Conservation (phyloP, 169 alveolate genomes). For the Theileria annulata region DNA sequence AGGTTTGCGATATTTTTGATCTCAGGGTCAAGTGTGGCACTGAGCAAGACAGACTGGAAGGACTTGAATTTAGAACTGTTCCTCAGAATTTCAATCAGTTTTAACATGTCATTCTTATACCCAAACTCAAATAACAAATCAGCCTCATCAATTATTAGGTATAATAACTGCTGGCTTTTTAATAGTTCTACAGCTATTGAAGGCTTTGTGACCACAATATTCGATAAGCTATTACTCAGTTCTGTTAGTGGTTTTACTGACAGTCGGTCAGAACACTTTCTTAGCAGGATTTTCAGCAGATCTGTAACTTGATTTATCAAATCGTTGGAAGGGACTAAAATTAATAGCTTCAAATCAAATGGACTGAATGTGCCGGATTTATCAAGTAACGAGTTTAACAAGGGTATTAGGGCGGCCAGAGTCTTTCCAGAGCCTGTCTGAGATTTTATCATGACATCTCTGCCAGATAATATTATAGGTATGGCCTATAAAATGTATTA, state of each 20-base stretch:
- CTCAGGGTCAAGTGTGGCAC: constrained; percentile 61
- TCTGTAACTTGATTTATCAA: constrained; percentile 57
- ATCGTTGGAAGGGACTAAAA: constrained; percentile 75
- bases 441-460: constrained; percentile 69
- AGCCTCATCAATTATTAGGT: constrained; percentile 75
- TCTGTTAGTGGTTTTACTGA: constrained; percentile 29
- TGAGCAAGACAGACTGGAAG: constrained; percentile 56
- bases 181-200: constrained; percentile 38
- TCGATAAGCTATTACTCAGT: constrained; percentile 29
- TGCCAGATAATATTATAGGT: constrained; percentile 69
- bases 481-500: constrained; percentile 43
- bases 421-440: constrained; percentile 81
- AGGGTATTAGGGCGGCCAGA: constrained; percentile 74
- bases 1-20: constrained; percentile 44
- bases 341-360: constrained; percentile 52
- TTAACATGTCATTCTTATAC: constrained; percentile 59
- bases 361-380: constrained; percentile 26
- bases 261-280: constrained; percentile 39
- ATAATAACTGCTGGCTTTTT: constrained; percentile 23
- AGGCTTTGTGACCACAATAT: constrained; percentile 70
- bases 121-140: constrained; percentile 71
- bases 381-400: constrained; percentile 44
- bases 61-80: constrained; percentile 31
- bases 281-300: constrained; percentile 29
- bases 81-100: constrained; percentile 55